These are phyloP conservation scores for Claviceps monticola DNA, from an alignment of 2,329 filamentous ascomycete species.

Conservation along the genomic window DNA sequence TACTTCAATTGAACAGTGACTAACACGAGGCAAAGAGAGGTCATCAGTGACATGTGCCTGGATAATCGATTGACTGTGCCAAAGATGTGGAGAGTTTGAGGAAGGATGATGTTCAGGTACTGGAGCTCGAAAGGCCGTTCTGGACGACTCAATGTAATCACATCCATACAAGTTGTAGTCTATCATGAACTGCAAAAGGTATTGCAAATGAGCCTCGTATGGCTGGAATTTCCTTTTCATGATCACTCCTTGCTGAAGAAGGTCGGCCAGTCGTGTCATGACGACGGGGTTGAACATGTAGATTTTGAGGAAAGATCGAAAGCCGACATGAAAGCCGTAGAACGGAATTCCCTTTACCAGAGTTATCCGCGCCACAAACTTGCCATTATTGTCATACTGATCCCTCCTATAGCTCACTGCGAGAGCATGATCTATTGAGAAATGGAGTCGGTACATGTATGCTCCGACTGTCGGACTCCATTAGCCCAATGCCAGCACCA, in stretches of 20 bases:
- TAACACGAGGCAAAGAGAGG: conserved; percentile 55
- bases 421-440: conserved; percentile 82
- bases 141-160: conserved; percentile 63
- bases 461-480: conserved; percentile 41
- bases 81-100: conserved; percentile 49
- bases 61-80: conserved; percentile 65
- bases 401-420: conserved; percentile 74
- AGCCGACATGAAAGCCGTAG: conserved; percentile 90
- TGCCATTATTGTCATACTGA: conserved; percentile 48
- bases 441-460: conserved; percentile 65
- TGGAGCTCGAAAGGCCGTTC: conserved; percentile 59
- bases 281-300: conserved; percentile 81
- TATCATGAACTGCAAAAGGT: conserved; percentile 90
- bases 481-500: conserved; percentile 5
- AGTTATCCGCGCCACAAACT: conserved; percentile 79
- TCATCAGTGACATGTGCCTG: conserved; percentile 37
- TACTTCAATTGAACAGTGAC: conserved; percentile 79
- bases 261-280: conserved; percentile 76
- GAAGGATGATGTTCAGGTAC: conserved; percentile 56
- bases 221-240: conserved; percentile 77
- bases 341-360: conserved; percentile 89
- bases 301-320: conserved; percentile 82
- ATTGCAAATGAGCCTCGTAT: conserved; percentile 88
- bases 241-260: conserved; percentile 77
- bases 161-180: conserved; percentile 98